Evolutionary conservation across 305 asterid species (phyloP).

Genomic region (Solanum hybrid): DNA sequence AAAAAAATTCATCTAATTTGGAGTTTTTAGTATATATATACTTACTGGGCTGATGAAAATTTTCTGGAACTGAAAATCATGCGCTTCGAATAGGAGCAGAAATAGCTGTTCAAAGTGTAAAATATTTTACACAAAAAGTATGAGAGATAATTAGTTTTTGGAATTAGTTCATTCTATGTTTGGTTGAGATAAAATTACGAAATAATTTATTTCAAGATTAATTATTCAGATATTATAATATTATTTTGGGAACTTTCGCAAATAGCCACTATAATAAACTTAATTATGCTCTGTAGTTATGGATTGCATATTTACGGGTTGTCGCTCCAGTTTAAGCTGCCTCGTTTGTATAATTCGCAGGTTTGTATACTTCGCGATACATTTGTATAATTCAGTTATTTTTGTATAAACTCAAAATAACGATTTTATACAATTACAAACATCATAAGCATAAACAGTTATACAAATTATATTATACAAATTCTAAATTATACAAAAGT

Average conservation of each 20-base stretch:
- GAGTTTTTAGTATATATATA: background rate
- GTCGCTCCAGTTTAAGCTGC: rapidly evolving
- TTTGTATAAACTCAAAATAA: too few species aligned
- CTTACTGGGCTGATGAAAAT: background rate
- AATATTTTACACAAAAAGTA: background rate
- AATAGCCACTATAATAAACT: too few species aligned
- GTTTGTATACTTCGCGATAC: too few species aligned
- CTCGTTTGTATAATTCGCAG: too few species aligned
- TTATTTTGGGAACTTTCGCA: too few species aligned
- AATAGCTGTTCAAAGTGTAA: background rate
- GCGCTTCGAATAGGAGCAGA: background rate
- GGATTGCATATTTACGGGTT: too few species aligned
- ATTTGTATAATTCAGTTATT: too few species aligned
- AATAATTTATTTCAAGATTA: too few species aligned
- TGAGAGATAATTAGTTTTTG: background rate
- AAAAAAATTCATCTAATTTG: background rate
- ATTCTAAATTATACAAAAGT: too few species aligned
- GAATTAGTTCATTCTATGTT: background rate
- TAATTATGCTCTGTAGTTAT: too few species aligned
- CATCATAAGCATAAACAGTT: background rate
- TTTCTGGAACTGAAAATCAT: background rate
- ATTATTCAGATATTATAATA: background rate
- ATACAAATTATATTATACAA: too few species aligned
- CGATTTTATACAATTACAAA: too few species aligned
- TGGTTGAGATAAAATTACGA: background rate